Conservation (phyloP, 345 rosid species). For the Garcia nutans region DNA sequence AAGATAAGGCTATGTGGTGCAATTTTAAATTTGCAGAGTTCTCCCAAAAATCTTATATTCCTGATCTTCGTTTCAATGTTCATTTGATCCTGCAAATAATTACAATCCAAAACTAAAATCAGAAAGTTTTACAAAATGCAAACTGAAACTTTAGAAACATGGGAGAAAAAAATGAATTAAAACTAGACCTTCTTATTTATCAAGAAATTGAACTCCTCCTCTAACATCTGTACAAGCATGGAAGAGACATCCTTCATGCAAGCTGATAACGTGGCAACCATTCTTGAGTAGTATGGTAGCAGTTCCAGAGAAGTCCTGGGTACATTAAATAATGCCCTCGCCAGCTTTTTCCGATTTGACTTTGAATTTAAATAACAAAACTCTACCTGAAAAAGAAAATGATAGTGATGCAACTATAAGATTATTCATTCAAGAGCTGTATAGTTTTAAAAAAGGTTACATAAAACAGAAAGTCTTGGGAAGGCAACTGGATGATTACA, state of each 20-base stretch:
- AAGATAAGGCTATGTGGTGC: conserved; percentile 82
- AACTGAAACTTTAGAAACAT: conserved; percentile 16
- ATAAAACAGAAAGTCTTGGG: background rate
- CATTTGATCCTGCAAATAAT: conserved; percentile 92
- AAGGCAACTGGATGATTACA: conserved; percentile 45
- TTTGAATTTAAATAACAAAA: conserved; percentile 95
- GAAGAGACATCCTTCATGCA: conserved; percentile 94
- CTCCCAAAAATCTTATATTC: conserved; percentile 97
- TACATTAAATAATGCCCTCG: conserved; percentile 88
- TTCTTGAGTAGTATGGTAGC: conserved; percentile 90
- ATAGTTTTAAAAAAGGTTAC: background rate
- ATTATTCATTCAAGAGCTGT: background rate
- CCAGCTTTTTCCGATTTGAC: conserved; percentile 92
- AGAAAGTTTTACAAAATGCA: conserved; percentile 7
- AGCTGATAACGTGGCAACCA: conserved; percentile 92
- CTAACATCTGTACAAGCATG: conserved; percentile 89
- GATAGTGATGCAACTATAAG: conserved; percentile 10
- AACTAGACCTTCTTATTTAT: conserved; percentile 81
- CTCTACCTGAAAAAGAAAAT: conserved; percentile 64
- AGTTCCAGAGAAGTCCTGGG: conserved; percentile 97
- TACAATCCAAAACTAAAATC: conserved; percentile 9
- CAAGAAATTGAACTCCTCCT: conserved; percentile 95
- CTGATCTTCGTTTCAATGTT: conserved; percentile 96
- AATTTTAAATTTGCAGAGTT: conserved; percentile 92
- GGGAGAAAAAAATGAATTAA: background rate